Evolutionary conservation across 225 moss, liverwort and hornwort species (phyloP), one percentile per base, ranked within the genome.

Genomic region (Pleurozium schreberi): DNA sequence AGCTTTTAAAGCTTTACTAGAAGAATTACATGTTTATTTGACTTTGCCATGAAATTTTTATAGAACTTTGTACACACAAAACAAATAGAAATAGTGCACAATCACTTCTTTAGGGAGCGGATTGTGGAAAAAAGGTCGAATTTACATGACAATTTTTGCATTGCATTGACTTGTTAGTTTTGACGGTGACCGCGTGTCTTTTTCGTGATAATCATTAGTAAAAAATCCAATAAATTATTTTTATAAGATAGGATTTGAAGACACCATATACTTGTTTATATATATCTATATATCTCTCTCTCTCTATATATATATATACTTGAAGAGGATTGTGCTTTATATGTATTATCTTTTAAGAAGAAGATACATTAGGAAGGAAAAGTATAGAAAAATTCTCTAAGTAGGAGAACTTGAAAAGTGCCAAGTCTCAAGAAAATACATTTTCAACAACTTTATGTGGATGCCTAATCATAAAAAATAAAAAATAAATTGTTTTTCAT

Each of bases 31-130:
- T 21, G 2, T 53, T 36, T 36, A 9, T 36, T 36, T 55, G 1
- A 15, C 9, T 77, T 77, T 77, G 15, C 15, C 38, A 38, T 23
- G 15, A 55, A 22, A 6, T 38, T 23, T n/a, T 77, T 4, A 53
- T 3, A 50, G 38, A 36, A 38, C 55, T 2, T 38, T 77, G 15
- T 38, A 25, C 1, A 36, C 3, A 52, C 36, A 38, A 55, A 38
- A 55, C 36, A 23, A 50, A 38, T 38, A 53, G 9, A 38, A 38
- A 55, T 23, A 2, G 6, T 38, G 14, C 9, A 53, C 3, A 2
- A 0, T 50, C 0, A 23, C 3, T 38, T 38, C 3, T 0, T 33
- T 20, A 12, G 8, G 33, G 30, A 2, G 7, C 21, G 3, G 8
- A 50, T 33, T 1, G 1, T 18, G 1, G 11, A 74, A 30, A 5